Evolutionary conservation across 805 yeast genomes (phyloP).

Genomic region (Sugiyamaella smithiae): DNA sequence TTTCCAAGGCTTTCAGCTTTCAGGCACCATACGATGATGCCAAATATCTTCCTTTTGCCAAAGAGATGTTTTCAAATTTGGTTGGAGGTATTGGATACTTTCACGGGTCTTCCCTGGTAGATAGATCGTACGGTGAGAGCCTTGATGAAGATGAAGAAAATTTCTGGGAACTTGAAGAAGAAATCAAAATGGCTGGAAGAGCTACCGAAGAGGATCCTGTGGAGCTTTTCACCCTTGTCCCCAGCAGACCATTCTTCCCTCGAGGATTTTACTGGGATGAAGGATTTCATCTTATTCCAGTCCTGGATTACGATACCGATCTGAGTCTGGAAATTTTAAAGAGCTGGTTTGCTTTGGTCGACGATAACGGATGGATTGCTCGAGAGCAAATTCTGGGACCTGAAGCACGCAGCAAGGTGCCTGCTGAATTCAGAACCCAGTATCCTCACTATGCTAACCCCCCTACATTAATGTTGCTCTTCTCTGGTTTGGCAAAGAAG

Average conservation of each 20-base stretch:
- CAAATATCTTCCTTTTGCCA: conserved; percentile 56
- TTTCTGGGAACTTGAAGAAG: conserved; percentile 35
- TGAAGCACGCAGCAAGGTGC: conserved; percentile 87
- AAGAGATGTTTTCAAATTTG: conserved; percentile 76
- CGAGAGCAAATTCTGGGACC: conserved; percentile 91
- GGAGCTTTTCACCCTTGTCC: conserved; percentile 78
- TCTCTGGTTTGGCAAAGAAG: conserved; percentile 50
- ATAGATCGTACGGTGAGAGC: conserved; percentile 62
- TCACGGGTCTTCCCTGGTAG: conserved; percentile 80
- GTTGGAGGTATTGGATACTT: conserved; percentile 89
- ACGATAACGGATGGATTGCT: conserved; percentile 94
- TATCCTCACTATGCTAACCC: conserved; percentile 92
- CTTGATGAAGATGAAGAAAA: conserved; percentile 63
- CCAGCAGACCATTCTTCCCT: conserved; percentile 92
- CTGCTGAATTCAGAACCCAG: conserved; percentile 77
- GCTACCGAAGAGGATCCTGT: conserved; percentile 73
- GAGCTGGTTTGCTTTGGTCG: conserved; percentile 86
- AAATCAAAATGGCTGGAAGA: conserved; percentile 14
- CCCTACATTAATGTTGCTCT: conserved; percentile 75
- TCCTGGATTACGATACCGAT: conserved; percentile 79
- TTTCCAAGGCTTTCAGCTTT: conserved; percentile 49
- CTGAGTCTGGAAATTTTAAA: conserved; percentile 72
- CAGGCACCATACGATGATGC: conserved; percentile 50
- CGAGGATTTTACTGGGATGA: conserved; percentile 99
- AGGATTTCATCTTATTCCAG: conserved; percentile 87